Conservation (phyloP, 306 rosid species). For the Acacia acuminata region DNA sequence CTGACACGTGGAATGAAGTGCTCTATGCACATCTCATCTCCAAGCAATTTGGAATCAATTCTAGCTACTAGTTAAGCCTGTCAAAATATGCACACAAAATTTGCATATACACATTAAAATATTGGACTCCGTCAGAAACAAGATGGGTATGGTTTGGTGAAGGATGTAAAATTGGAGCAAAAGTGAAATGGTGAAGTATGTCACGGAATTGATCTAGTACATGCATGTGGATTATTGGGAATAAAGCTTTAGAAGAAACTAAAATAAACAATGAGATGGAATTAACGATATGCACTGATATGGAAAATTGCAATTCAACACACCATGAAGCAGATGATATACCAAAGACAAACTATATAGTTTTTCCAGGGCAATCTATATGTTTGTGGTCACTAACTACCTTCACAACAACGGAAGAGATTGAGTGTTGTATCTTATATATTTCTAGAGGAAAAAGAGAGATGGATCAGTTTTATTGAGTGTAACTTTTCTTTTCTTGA, state of each 20-base stretch:
- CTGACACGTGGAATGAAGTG: conserved; percentile 93
- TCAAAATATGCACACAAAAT: conserved; percentile 31
- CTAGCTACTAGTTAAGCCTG: neutral
- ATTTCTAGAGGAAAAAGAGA: neutral
- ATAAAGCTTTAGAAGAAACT: neutral
- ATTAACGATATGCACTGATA: neutral
- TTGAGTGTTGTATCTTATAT: neutral
- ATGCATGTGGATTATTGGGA: conserved; percentile 88
- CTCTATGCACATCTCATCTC: conserved; percentile 70
- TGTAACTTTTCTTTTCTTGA: neutral
- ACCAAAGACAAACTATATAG: neutral
- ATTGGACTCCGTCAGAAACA: conserved; percentile 61
- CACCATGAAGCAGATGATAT: neutral
- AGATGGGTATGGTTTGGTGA: neutral
- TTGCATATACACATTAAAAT: conserved; percentile 65
- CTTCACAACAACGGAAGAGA: neutral
- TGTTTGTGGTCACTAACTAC: neutral
- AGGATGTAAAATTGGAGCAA: neutral
- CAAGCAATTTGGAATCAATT: conserved; percentile 45
- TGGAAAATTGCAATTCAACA: neutral
- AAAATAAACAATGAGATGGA: too few relatives aligned
- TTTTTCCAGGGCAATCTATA: neutral
- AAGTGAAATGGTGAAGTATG: conserved; percentile 14
- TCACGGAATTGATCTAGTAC: conserved; percentile 50
- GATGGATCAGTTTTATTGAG: neutral